Base-by-base conservation (phyloP, 2,329 filamentous ascomycete species). In the Neopestalotiopsis sp. region DNA sequence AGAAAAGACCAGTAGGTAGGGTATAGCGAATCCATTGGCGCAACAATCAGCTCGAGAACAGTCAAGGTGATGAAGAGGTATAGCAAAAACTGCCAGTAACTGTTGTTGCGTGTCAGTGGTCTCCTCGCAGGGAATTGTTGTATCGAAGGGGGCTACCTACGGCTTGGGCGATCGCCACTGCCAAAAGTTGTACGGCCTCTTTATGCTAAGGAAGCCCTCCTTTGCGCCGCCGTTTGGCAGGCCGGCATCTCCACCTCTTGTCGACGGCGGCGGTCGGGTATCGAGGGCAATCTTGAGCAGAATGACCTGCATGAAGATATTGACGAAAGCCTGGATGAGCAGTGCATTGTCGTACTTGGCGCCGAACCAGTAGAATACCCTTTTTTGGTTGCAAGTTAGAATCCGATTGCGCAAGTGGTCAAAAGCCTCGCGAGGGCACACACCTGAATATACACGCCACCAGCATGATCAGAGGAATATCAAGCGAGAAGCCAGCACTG, bases 131-230 rank as follows among this genome's bases (percentile, higher is more conserved):
- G 4, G 17, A n/a, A 2, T 10, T 13, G 14, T n/a, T 24, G 24
- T 24, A 24, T 24, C 9, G 42, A 56, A 28, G 24, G 32, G 61
- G 24, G 24, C 58, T 45, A 84, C 87, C 69, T 78, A 91, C 82
- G 92, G 92, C 74, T 90, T 90, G 5, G 90, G 85, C 24, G 88
- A 89, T 68, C 89, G 86, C 93, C 93, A 95, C 79, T 93, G 92
- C 93, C 93, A 95, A 78, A 95, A 95, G 75, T 90, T 88, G 77
- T 90, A 95, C 0, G 93, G 93, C 30, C 93, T 84, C 70, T 83
- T 84, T 59, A 80, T 80, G 68, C 78, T 79, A 68, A 72, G 81
- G 56, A 77, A 73, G 10, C 78, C 81, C 71, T 84, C 82, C 52
- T 84, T 78, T 7, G 82, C 76, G 28, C 86, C 87, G 1, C 87